phyloP scores from a whole-genome alignment of 768 basidiomycete genomes.

The Lactifluus rugatus region DNA sequence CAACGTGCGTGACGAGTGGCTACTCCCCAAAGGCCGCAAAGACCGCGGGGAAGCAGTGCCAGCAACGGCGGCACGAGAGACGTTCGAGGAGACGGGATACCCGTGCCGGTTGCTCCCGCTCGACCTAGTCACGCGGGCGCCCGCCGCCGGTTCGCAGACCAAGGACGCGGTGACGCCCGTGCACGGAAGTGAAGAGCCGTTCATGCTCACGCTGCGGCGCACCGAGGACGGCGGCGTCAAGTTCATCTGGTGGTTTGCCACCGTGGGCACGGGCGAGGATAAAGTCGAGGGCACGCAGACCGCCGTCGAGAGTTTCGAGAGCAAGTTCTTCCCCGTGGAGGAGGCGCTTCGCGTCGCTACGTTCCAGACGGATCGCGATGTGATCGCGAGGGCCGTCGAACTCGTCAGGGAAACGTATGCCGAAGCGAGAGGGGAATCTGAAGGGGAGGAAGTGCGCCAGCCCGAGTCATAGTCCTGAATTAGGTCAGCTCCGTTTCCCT shows the following conservation, averaged over 20 bases:
- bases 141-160: conserved; percentile 34
- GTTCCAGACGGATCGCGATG: conserved; percentile 11
- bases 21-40: conserved; percentile 57
- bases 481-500: not conserved
- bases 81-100: conserved; percentile 59
- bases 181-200: conserved; percentile 26
- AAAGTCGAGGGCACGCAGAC: conserved; percentile 23
- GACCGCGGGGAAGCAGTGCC: conserved; percentile 45
- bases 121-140: conserved; percentile 47
- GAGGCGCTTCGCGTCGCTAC: conserved; percentile 1
- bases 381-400: conserved; percentile 5
- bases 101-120: conserved; percentile 40
- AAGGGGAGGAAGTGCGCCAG: not conserved
- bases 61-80: conserved; percentile 46
- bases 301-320: conserved; percentile 18
- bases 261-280: conserved; percentile 27
- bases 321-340: conserved; percentile 3
- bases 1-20: conserved; percentile 24
- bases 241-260: conserved; percentile 45
- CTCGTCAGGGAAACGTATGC: conserved; percentile 8
- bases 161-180: conserved; percentile 24
- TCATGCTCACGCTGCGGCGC: conserved; percentile 28
- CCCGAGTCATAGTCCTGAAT: not conserved
- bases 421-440: not conserved
- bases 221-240: conserved; percentile 29